These are phyloP conservation scores for Pisolithus marmoratus DNA, from an alignment of 768 basidiomycete genomes.

Conservation along the genomic window DNA sequence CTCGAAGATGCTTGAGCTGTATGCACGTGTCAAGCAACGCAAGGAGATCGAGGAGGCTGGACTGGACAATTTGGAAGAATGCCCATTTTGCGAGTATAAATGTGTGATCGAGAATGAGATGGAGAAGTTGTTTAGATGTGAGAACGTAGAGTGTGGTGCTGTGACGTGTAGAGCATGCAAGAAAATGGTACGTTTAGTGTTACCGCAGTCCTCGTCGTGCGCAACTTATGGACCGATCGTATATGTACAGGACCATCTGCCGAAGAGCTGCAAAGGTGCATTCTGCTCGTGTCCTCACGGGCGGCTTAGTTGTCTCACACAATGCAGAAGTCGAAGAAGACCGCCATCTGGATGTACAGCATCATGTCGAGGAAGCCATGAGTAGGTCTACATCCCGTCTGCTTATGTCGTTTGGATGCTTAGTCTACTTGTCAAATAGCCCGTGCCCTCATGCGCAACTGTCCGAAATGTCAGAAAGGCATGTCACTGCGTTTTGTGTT, in stretches of 20 bases:
- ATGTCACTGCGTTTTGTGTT: constrained; percentile 7
- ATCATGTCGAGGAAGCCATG: constrained; percentile 91
- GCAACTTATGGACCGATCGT: not conserved
- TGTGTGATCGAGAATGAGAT: constrained; percentile 66
- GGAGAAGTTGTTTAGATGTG: constrained; percentile 56
- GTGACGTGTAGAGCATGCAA: constrained; percentile 80
- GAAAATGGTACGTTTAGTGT: constrained; percentile 45
- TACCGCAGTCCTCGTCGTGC: not conserved
- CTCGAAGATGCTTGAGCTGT: constrained; percentile 60
- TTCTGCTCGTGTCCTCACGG: not conserved
- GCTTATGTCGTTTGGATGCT: not conserved
- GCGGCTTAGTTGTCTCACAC: not conserved
- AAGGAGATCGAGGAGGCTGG: constrained; percentile 77
- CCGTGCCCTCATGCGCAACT: constrained; percentile 78
- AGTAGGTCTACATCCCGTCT: constrained; percentile 40
- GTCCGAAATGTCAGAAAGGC: constrained; percentile 84
- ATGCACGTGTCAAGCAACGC: constrained; percentile 67
- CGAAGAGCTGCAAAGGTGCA: constrained; percentile 72
- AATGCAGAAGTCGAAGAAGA: constrained; percentile 68
- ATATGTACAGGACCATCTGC: constrained; percentile 61
- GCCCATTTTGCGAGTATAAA: constrained; percentile 87
- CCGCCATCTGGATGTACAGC: constrained; percentile 65
- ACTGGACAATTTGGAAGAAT: constrained; percentile 78
- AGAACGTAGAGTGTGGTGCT: constrained; percentile 61
- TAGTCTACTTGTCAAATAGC: constrained; percentile 36